Conservation (phyloP, 2,329 filamentous ascomycete species). For the Malbranchea zuffiana region DNA sequence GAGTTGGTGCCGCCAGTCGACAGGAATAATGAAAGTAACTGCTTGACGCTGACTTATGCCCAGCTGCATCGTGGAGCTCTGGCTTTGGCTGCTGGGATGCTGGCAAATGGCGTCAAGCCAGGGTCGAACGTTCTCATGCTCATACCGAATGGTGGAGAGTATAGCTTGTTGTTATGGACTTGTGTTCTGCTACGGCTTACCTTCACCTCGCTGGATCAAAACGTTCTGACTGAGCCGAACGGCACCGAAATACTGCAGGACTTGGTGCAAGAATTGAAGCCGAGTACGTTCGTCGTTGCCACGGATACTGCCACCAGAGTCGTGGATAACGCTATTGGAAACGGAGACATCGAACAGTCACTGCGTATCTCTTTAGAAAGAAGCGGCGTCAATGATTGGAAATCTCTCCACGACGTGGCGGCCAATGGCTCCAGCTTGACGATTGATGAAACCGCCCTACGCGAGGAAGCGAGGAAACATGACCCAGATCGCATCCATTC, state of each 20-base stretch:
- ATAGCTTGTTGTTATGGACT: constrained; percentile 7
- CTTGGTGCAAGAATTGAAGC: neutral
- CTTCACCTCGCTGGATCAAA: constrained; percentile 2
- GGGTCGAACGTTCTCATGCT: constrained; percentile 5
- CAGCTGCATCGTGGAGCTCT: constrained; percentile 6
- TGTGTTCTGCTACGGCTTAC: constrained; percentile 5
- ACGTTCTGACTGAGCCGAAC: neutral
- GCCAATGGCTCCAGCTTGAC: neutral
- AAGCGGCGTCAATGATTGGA: constrained; percentile 1
- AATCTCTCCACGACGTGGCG: neutral
- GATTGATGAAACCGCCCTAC: neutral
- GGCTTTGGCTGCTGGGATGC: constrained; percentile 3
- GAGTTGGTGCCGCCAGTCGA: neutral
- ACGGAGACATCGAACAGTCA: neutral
- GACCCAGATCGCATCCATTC: constrained; percentile 2
- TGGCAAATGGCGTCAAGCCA: constrained; percentile 7
- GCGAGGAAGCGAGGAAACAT: neutral
- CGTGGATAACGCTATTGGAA: neutral
- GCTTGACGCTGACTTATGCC: constrained; percentile 2
- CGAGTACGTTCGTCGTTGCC: neutral
- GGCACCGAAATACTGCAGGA: neutral
- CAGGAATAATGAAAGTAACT: neutral
- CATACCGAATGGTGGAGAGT: constrained; percentile 7
- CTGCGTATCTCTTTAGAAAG: neutral
- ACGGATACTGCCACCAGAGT: neutral